phyloP scores from a whole-genome alignment of 345 rosid genomes.

The Noccaea caerulescens region DNA sequence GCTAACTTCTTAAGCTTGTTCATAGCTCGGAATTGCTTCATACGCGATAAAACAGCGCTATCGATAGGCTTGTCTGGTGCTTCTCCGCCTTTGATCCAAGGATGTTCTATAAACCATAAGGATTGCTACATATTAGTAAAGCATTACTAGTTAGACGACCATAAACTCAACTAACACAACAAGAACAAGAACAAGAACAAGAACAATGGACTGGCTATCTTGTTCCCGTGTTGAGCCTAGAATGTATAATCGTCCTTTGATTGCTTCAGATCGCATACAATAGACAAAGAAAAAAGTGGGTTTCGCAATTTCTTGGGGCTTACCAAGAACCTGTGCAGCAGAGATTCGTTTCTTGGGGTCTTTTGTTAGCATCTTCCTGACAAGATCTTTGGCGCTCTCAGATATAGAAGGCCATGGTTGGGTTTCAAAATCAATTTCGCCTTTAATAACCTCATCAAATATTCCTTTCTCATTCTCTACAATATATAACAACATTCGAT shows the following conservation, averaged over 20 bases:
- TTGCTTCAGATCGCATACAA: background rate
- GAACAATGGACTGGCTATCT: background rate
- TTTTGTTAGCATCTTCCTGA: slow-evolving; percentile 77
- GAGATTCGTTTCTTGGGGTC: slow-evolving; percentile 77
- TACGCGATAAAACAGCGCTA: slow-evolving; percentile 84
- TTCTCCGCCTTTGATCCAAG: slow-evolving; percentile 89
- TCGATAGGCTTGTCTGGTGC: slow-evolving; percentile 90
- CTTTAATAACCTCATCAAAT: slow-evolving; percentile 75
- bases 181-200: background rate
- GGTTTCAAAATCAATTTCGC: slow-evolving; percentile 72
- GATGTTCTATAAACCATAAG: slow-evolving; percentile 64
- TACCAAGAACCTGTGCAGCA: slow-evolving; percentile 90
- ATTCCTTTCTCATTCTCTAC: slow-evolving; percentile 87
- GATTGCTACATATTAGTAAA: slow-evolving; percentile 38
- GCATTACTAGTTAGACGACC: slow-evolving; percentile 25
- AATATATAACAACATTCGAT: slow-evolving; percentile 9
- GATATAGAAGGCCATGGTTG: slow-evolving; percentile 92
- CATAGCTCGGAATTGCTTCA: slow-evolving; percentile 99
- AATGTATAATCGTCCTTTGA: background rate
- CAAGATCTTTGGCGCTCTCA: slow-evolving; percentile 83
- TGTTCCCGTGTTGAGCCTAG: background rate
- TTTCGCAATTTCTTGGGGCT: background rate
- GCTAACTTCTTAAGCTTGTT: slow-evolving; percentile 93
- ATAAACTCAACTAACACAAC: slow-evolving; percentile 11
- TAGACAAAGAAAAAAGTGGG: background rate